phyloP scores from a whole-genome alignment of 306 rosid genomes.

The Ziziphus jujuba region DNA sequence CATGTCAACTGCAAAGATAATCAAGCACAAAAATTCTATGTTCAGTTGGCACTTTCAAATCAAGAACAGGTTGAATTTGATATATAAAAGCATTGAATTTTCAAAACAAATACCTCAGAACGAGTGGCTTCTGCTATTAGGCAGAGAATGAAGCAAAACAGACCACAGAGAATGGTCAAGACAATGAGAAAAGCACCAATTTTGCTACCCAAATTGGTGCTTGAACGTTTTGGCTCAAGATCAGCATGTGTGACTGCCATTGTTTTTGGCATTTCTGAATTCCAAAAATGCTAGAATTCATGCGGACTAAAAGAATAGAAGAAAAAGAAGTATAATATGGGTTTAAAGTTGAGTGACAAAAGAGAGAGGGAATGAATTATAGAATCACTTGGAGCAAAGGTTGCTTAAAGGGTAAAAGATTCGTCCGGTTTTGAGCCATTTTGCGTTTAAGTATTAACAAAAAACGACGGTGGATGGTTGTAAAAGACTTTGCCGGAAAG shows the following conservation, averaged over 20 bases:
- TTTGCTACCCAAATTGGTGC: constrained; percentile 66
- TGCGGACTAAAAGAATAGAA: constrained; percentile 2
- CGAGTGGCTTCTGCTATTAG: constrained; percentile 90
- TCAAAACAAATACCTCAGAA: constrained; percentile 55
- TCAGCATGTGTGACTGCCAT: constrained; percentile 91
- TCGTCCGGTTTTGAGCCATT: constrained; percentile 39
- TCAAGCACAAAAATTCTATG: not conserved
- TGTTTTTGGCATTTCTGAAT: constrained; percentile 30
- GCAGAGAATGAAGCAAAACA: constrained; percentile 74
- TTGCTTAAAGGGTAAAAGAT: constrained; percentile 77
- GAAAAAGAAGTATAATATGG: not conserved
- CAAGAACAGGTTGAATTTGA: not conserved
- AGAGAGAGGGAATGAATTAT: constrained; percentile 28
- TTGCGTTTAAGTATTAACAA: constrained; percentile 41
- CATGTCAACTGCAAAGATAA: constrained; percentile 56
- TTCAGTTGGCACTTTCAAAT: not conserved
- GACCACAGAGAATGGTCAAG: constrained; percentile 68
- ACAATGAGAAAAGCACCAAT: constrained; percentile 56
- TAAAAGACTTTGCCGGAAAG: constrained; percentile 33
- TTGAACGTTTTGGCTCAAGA: constrained; percentile 62
- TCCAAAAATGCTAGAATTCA: constrained; percentile 20
- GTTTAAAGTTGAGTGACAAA: constrained; percentile 19
- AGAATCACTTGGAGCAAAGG: constrained; percentile 89
- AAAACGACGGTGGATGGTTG: constrained; percentile 24
- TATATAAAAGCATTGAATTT: not conserved